Evolutionary conservation across 192 early-diverging fungal species (phyloP).

Genomic region (Podila clonocystis): DNA sequence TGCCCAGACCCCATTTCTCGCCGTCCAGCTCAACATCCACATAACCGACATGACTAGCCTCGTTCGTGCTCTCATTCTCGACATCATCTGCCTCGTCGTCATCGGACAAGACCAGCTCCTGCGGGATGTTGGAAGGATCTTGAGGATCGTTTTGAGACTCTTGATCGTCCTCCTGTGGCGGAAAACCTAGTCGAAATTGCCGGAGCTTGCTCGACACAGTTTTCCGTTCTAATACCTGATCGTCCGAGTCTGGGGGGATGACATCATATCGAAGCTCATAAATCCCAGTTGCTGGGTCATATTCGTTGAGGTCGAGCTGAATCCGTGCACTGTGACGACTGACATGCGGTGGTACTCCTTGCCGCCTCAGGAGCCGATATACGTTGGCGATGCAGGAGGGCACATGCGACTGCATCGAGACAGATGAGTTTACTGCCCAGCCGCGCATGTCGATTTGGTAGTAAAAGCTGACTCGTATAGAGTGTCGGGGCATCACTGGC

Average conservation of each 20-base stretch:
- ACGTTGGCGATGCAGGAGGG: conserved; percentile 52
- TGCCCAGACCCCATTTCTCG: conserved; percentile 46
- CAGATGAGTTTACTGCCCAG: conserved; percentile 52
- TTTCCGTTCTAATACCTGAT: conserved; percentile 13
- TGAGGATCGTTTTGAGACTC: conserved; percentile 11
- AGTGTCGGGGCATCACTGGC: conserved; percentile 49
- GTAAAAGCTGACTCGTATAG: conserved; percentile 53
- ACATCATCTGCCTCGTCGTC: conserved; percentile 38
- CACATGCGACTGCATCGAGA: conserved; percentile 51
- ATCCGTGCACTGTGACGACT: conserved; percentile 47
- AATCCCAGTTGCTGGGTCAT: conserved; percentile 44
- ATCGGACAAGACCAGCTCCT: conserved; percentile 35
- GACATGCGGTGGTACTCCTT: conserved; percentile 50
- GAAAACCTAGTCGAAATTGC: conserved; percentile 24
- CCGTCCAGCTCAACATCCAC: conserved; percentile 54
- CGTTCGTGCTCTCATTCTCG: conserved; percentile 11
- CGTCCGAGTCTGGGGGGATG: conserved; percentile 34
- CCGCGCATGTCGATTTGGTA: conserved; percentile 54
- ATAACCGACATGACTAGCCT: conserved; percentile 13
- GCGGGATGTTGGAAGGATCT: conserved; percentile 24
- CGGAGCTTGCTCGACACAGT: conserved; percentile 31
- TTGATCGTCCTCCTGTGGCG: conserved; percentile 9
- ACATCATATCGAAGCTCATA: conserved; percentile 54
- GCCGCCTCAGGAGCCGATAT: conserved; percentile 32
- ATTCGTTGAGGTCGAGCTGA: conserved; percentile 50